Evolutionary conservation across 2,329 filamentous ascomycete genomes (phyloP).

Genomic region (Fusarium sp.): DNA sequence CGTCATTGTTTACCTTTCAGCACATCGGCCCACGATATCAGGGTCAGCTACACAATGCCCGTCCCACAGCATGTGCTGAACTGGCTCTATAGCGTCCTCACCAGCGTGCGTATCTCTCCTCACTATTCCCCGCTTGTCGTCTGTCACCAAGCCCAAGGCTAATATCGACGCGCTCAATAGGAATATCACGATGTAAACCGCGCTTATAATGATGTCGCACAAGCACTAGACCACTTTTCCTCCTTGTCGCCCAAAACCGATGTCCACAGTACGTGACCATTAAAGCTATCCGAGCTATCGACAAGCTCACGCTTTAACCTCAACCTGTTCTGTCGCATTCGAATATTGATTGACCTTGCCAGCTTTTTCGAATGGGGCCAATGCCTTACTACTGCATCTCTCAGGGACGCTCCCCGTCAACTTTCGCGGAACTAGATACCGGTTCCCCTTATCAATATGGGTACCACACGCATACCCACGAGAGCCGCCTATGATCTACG

Average conservation of each 20-base stretch:
- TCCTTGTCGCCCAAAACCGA: conserved; percentile 88
- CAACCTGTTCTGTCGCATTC: conserved; percentile 9
- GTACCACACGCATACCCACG: conserved; percentile 89
- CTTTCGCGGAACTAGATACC: conserved; percentile 89
- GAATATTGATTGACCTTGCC: conserved; percentile 24
- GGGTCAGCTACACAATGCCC: conserved; percentile 60
- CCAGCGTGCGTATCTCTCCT: conserved; percentile 66
- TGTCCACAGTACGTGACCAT: conserved; percentile 80
- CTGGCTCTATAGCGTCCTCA: conserved; percentile 94
- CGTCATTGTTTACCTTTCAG: neutral
- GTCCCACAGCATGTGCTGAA: conserved; percentile 91
- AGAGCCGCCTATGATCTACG: conserved; percentile 87
- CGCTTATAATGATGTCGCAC: conserved; percentile 90
- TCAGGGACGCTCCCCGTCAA: conserved; percentile 89
- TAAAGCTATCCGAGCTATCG: conserved; percentile 46
- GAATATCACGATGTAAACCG: conserved; percentile 94
- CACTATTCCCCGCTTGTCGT: conserved; percentile 14
- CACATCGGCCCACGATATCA: neutral
- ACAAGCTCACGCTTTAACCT: conserved; percentile 23
- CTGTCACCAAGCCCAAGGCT: conserved; percentile 11
- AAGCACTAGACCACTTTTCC: conserved; percentile 81
- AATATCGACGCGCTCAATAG: conserved; percentile 58
- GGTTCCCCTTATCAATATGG: conserved; percentile 94
- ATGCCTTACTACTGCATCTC: conserved; percentile 86
- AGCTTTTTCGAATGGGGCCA: conserved; percentile 91